A percentile compares a stretch with the other conserved stretches of the same genome.
Conservation (phyloP, 2,329 filamentous ascomycete species). For the Colletotrichum caudatum region DNA sequence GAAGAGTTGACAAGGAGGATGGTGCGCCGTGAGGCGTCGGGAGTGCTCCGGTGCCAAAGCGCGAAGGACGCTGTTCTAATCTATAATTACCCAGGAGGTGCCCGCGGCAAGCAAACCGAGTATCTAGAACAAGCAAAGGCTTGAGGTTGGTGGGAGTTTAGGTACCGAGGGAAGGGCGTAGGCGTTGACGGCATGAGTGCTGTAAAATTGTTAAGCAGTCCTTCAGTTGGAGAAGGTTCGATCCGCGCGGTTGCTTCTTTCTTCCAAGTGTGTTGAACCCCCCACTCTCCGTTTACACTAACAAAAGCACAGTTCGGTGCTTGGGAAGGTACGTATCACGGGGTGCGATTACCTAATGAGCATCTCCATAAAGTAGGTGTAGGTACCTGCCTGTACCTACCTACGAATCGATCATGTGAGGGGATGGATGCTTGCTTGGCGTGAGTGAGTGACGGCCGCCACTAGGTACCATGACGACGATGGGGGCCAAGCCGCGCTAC, state of each 20-base stretch:
- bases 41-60: not conserved
- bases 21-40: not conserved
- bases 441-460: not conserved
- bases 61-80: not conserved
- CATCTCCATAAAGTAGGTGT: too few species aligned
- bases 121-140: too few species aligned
- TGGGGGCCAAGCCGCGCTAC: slow-evolving; percentile 16
- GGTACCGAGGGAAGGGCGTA: not conserved
- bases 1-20: not conserved
- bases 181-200: not conserved
- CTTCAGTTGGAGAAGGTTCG: slow-evolving; percentile 35
- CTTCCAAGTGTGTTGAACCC: not conserved
- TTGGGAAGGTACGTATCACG: not conserved
- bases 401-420: not conserved
- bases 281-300: not conserved
- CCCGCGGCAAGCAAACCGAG: not conserved
- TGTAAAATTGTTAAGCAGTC: slow-evolving; percentile 33
- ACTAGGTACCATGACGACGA: not conserved
- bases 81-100: not conserved
- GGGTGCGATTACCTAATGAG: not conserved
- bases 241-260: slow-evolving; percentile 22
- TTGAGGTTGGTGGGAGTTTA: not conserved
- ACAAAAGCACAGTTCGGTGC: not conserved
- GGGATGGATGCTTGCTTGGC: slow-evolving; percentile 1
- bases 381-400: too few species aligned